Percentiles rank a stretch among this genome's conserved stretches.
Conservation (phyloP, 441 rosid genomes). For the Kokia cookei region DNA sequence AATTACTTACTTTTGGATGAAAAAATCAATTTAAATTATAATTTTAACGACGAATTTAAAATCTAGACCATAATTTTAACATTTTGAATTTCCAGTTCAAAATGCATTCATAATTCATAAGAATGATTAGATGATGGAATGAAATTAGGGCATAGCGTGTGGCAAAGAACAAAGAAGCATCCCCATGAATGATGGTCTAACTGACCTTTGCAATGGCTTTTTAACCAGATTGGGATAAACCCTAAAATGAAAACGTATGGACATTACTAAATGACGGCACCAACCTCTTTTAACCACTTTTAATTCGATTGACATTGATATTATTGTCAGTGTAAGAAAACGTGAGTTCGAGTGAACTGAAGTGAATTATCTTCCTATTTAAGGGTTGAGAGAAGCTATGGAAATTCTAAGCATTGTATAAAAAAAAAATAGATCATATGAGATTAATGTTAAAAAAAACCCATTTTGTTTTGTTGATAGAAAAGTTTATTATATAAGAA, state of each 20-base stretch:
- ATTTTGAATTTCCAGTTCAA: background rate
- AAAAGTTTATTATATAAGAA: no score
- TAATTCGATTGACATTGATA: no score
- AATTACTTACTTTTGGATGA: no score
- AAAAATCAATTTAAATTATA: no score
- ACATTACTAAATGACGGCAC: background rate
- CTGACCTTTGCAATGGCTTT: background rate
- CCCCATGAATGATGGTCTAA: background rate
- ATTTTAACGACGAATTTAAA: no score
- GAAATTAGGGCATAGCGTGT: background rate
- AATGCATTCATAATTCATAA: background rate
- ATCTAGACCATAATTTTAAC: background rate
- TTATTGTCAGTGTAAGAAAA: no score
- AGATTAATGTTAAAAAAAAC: no score
- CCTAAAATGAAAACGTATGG: background rate
- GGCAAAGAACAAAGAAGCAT: background rate
- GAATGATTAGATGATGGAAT: background rate
- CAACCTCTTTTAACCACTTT: background rate
- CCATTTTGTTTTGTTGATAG: no score
- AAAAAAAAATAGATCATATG: accelerated
- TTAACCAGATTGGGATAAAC: background rate
- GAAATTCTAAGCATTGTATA: accelerated
- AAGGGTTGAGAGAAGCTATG: no score
- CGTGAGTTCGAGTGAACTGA: accelerated
- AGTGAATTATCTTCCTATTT: no score